phyloP scores from a whole-genome alignment of 106 monocot species.

The Allium sativum region DNA sequence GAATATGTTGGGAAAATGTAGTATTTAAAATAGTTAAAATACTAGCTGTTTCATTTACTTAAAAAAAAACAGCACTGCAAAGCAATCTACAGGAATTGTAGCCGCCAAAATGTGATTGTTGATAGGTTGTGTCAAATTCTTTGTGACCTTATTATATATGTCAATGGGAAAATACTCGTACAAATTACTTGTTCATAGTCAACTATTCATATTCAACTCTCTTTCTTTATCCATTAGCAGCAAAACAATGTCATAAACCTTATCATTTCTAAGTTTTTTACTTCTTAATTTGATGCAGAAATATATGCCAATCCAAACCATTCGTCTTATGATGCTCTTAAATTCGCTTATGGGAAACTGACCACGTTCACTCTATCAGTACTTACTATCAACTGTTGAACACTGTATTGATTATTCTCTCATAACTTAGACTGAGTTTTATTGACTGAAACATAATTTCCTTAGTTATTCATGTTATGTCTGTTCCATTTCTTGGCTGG shows the following conservation, averaged over 20 bases:
- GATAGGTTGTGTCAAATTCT: background rate
- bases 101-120: background rate
- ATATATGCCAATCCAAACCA: slow-evolving; percentile 86
- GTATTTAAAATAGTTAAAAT: no score
- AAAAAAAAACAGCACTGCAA: background rate
- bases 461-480: background rate
- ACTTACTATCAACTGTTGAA: background rate
- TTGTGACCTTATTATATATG: background rate
- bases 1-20: no score
- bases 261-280: background rate
- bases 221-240: background rate
- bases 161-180: background rate
- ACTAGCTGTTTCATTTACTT: background rate
- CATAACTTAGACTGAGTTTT: background rate
- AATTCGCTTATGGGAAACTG: slow-evolving; percentile 64
- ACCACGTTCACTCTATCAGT: slow-evolving; percentile 75
- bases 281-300: slow-evolving; percentile 43
- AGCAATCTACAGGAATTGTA: background rate
- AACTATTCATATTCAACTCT: no score
- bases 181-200: background rate
- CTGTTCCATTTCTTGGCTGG: slow-evolving; percentile 45
- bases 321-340: slow-evolving; percentile 78
- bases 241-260: background rate
- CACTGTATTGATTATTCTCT: background rate
- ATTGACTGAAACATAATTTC: background rate